Evolutionary conservation across 768 basidiomycete genomes (phyloP).

Genomic region (Melanogaster broomeanus): DNA sequence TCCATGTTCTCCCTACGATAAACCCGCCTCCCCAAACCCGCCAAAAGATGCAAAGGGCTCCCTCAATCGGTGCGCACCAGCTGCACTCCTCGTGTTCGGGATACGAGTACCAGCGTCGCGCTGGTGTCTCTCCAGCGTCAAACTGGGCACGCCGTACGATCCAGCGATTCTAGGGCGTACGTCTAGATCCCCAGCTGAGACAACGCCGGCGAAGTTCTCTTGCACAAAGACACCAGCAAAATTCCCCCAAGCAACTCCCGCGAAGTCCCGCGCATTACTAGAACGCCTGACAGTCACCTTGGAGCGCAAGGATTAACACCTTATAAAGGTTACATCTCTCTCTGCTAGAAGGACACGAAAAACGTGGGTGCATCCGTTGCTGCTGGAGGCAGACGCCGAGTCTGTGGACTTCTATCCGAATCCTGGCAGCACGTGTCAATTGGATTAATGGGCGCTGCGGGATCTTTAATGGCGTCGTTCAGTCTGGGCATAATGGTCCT

Average conservation of each 20-base stretch:
- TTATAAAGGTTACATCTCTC: slow-evolving; percentile 18
- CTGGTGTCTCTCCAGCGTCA: slow-evolving; percentile 5
- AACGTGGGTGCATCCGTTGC: slow-evolving; percentile 15
- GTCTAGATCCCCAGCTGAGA: too few relatives aligned
- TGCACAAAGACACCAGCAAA: slow-evolving; percentile 19
- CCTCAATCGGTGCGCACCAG: slow-evolving; percentile 26
- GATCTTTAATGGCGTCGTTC: slow-evolving; percentile 10
- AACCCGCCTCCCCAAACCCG: slow-evolving; percentile 43
- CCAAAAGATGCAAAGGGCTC: slow-evolving; percentile 28
- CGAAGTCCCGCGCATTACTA: slow-evolving; percentile 22
- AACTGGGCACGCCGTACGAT: slow-evolving; percentile 15
- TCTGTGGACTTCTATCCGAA: slow-evolving; percentile 16
- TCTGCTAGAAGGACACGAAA: slow-evolving; percentile 18
- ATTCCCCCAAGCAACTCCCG: slow-evolving; percentile 16
- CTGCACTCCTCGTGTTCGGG: slow-evolving; percentile 7
- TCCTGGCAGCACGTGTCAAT: slow-evolving; percentile 13
- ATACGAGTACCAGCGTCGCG: slow-evolving; percentile 18
- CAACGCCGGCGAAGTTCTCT: slow-evolving; percentile 15
- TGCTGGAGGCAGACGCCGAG: slow-evolving; percentile 18
- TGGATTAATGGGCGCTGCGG: too few relatives aligned
- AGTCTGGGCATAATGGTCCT: slow-evolving; percentile 25
- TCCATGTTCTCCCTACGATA: slow-evolving; percentile 34
- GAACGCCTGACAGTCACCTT: slow-evolving; percentile 20
- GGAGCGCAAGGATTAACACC: slow-evolving; percentile 22
- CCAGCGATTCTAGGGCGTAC: slow-evolving; percentile 14